Base-by-base conservation (phyloP, 2,329 filamentous ascomycete genomes). In the Ophiostoma sp. region DNA sequence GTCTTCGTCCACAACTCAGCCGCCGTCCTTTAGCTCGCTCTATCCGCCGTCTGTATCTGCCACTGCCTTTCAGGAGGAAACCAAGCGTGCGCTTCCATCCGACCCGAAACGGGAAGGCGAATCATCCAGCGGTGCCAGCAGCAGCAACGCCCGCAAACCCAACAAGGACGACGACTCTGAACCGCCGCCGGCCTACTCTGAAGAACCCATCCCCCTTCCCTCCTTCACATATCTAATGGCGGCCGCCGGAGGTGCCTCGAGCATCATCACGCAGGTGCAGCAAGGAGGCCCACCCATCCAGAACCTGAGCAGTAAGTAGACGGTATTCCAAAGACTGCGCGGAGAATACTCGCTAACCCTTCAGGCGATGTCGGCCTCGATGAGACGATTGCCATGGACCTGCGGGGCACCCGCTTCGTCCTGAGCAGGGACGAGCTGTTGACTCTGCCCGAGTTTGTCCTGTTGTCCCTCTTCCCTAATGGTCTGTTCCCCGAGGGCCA, bases 181-280 rank as follows among this genome's bases (percentile, higher is more conserved):
- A 85, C 95, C 95, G 74, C 96, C 96, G 75, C 96, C 96, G 74
- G 95, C 96, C 73, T 99, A 99, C 83, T 94, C 93, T 78, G 95
- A 98, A 89, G 95, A 95, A 79, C 92, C 91, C 75, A 98, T 94
- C 85, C 96, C 96, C 76, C 90, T 99, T 82, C 89, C 92, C 75
- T 93, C 94, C 73, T 99, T 99, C 81, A 91, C 92, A 79, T 99
- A 97, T 89, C 90, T 97, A 82, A 99, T 99, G 96, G 95, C 96
- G 84, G 93, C 94, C 82, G 95, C 95, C 84, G 95, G 95, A 87
- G 95, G 95, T 85, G 93, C 95, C 79, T 92, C 95, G 86, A 98
- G 96, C 89, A 97, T 99, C 81, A 97, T 99, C 85, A 99, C 96
- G 84, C 96, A 99, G 86, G 96, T 99, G 79, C 95, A 97, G 82